phyloP scores from a whole-genome alignment of 1,284 basidiomycete genomes.

The Rhodotorula sp. region DNA sequence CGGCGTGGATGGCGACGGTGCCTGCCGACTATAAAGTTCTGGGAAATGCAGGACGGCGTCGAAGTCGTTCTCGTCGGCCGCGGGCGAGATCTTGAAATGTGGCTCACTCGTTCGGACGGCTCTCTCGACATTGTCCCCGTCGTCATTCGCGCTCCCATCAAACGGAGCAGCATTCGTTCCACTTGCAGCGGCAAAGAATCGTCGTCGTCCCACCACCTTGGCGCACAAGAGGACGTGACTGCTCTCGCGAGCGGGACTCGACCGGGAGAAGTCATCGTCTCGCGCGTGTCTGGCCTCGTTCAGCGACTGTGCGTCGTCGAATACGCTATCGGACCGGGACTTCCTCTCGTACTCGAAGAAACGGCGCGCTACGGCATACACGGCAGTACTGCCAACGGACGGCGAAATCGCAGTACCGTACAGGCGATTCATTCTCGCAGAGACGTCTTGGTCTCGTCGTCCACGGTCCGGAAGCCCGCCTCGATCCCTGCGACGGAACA shows the following conservation, averaged over 20 bases:
- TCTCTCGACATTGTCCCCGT: not conserved
- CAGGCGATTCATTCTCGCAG: slow-evolving; percentile 18
- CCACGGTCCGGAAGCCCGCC: not conserved
- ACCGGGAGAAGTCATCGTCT: slow-evolving; percentile 13
- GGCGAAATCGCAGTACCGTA: slow-evolving; percentile 1
- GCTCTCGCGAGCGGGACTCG: not conserved
- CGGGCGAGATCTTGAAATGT: slow-evolving; percentile 6
- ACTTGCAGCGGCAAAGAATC: not conserved
- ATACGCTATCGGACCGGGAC: not conserved
- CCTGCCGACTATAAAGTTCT: slow-evolving; percentile 16
- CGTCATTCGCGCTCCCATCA: not conserved
- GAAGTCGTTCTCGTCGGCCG: slow-evolving; percentile 8
- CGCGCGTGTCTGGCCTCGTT: slow-evolving; percentile 16
- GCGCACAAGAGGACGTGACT: slow-evolving; percentile 17
- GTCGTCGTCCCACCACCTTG: not conserved
- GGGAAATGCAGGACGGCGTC: not conserved
- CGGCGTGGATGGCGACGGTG: not conserved
- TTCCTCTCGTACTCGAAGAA: slow-evolving; percentile 2
- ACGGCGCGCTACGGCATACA: slow-evolving; percentile 5
- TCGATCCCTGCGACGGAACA: too few relatives aligned
- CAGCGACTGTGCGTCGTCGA: slow-evolving; percentile 4
- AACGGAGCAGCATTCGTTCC: not conserved
- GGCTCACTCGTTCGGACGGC: slow-evolving; percentile 6
- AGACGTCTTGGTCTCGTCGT: slow-evolving; percentile 12
- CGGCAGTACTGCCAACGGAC: not conserved